These are phyloP conservation scores for Penicillium griseofulvum DNA, from an alignment of 2,329 filamentous ascomycete species.

Conservation along the genomic window DNA sequence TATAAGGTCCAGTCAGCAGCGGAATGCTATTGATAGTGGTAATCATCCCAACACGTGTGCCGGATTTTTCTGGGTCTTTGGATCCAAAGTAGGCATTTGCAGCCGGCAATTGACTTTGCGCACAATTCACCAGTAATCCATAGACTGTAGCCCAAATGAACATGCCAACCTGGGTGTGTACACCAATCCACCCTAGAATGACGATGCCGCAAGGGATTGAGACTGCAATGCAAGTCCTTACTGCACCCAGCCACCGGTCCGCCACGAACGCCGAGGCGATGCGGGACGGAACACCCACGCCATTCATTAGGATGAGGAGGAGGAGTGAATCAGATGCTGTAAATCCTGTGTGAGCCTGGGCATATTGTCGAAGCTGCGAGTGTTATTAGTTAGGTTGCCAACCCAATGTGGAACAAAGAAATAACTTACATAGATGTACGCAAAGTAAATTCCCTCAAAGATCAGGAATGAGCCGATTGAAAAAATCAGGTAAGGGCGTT, in stretches of 20 bases:
- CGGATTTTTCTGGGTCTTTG: constrained; percentile 47
- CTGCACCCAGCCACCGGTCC: constrained; percentile 8
- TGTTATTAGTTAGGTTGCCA: not conserved
- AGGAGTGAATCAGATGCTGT: constrained; percentile 3
- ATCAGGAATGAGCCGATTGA: constrained; percentile 10
- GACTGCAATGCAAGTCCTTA: constrained; percentile 9
- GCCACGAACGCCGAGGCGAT: constrained; percentile 8
- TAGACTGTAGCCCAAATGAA: constrained; percentile 48
- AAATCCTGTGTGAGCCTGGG: constrained; percentile 1
- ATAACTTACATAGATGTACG: constrained; percentile 10
- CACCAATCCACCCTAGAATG: constrained; percentile 8
- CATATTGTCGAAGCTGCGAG: constrained; percentile 4
- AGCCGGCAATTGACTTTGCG: constrained; percentile 48
- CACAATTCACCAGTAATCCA: constrained; percentile 45
- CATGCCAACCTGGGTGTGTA: constrained; percentile 20
- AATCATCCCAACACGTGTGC: constrained; percentile 50
- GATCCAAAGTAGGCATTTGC: constrained; percentile 40
- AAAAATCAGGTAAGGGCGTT: constrained; percentile 21
- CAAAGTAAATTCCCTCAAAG: constrained; percentile 11
- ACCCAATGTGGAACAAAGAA: not conserved
- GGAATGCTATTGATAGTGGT: constrained; percentile 48
- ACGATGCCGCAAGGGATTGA: constrained; percentile 10
- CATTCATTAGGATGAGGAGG: constrained; percentile 7
- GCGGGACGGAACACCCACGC: constrained; percentile 5
- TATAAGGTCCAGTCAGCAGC: constrained; percentile 46